Conservation (phyloP, 352 stramenopile species). For the Globisporangium splendens region DNA sequence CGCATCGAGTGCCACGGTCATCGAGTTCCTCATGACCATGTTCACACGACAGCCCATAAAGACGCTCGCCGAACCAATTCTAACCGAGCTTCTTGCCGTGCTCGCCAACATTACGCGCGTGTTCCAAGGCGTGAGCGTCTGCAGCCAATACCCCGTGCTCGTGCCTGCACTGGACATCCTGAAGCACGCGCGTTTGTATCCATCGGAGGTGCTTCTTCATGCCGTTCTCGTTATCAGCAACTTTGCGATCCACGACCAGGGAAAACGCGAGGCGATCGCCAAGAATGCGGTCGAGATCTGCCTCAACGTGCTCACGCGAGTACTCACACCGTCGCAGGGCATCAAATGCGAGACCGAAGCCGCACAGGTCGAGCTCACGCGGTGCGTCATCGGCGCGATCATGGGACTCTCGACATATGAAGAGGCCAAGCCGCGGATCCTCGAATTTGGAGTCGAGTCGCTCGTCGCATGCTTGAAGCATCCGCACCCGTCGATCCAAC, state of each 20-base stretch:
- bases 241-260: conserved; percentile 46
- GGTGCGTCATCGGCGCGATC: conserved; percentile 45
- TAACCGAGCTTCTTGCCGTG: conserved; percentile 34
- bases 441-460: conserved; percentile 70
- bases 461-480: conserved; percentile 58
- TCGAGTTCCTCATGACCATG: conserved; percentile 41
- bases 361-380: conserved; percentile 50
- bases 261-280: conserved; percentile 49
- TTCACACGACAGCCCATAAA: conserved; percentile 43
- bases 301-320: conserved; percentile 44
- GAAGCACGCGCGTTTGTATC: conserved; percentile 50
- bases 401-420: conserved; percentile 72
- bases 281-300: conserved; percentile 48
- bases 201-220: conserved; percentile 33
- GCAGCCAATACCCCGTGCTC: conserved; percentile 39
- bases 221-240: conserved; percentile 47
- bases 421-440: conserved; percentile 58
- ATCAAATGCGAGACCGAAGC: conserved; percentile 31
- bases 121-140: conserved; percentile 44
- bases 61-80: conserved; percentile 27
- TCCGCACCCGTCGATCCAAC: conserved; percentile 24
- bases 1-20: conserved; percentile 29
- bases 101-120: conserved; percentile 57
- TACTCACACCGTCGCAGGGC: conserved; percentile 29
- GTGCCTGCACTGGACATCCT: conserved; percentile 47